Evolutionary conservation across 164 flowering plant genomes (phyloP).

Genomic region (Chimonanthus praecox): DNA sequence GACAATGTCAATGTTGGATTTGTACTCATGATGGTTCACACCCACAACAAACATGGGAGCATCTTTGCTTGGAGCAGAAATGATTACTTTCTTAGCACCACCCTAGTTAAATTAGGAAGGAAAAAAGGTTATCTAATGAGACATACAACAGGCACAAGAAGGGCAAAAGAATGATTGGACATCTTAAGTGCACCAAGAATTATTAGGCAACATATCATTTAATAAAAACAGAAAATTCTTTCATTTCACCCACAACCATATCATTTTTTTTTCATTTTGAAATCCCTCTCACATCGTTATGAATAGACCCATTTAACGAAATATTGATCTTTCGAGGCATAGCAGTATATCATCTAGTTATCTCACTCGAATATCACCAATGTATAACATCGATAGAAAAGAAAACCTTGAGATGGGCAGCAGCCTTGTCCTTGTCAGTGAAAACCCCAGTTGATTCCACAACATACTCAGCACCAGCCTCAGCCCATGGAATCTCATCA

Average conservation of each 20-base stretch:
- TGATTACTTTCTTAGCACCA: constrained; percentile 94
- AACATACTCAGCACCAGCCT: constrained; percentile 50
- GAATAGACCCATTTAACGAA: background rate
- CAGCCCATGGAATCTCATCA: constrained; percentile 56
- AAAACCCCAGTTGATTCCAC: constrained; percentile 61
- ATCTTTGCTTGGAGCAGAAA: constrained; percentile 93
- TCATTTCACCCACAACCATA: no score
- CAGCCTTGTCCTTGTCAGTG: constrained; percentile 60
- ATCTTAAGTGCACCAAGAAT: no score
- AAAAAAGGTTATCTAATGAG: constrained; percentile 1
- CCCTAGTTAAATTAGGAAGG: constrained; percentile 43
- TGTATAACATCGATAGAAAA: background rate
- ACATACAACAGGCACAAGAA: background rate
- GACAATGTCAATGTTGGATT: constrained; percentile 56
- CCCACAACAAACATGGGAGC: constrained; percentile 99
- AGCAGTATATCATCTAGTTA: no score
- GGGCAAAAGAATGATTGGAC: background rate
- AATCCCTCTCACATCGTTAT: constrained; percentile 18
- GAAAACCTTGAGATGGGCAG: constrained; percentile 53
- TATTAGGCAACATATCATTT: no score
- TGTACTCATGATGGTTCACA: constrained; percentile 87
- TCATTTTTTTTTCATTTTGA: no score
- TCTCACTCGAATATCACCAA: no score
- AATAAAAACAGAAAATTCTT: no score
- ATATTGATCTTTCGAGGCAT: no score